Percentiles rank a stretch among this genome's conserved stretches.
These are phyloP conservation scores for Thelephora terrestris DNA, from an alignment of 1,284 basidiomycete species.

Conservation along the genomic window DNA sequence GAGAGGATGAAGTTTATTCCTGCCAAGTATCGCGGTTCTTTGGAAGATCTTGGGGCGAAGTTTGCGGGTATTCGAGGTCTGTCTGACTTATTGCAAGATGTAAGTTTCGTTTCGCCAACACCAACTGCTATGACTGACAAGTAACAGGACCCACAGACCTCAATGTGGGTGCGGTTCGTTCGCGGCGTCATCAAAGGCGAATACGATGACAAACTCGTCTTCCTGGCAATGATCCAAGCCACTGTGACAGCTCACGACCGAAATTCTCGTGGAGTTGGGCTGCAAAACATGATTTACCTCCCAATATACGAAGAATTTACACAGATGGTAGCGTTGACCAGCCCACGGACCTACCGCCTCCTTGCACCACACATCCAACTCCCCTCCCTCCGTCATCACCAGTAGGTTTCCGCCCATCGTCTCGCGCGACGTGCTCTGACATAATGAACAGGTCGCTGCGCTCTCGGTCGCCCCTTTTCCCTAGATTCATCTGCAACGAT, in stretches of 20 bases:
- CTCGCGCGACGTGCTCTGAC: too few species aligned
- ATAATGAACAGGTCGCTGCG: too few species aligned
- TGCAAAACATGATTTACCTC: conserved; percentile 28
- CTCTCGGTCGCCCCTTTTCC: too few species aligned
- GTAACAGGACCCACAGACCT: too few species aligned
- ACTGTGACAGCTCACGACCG: conserved; percentile 18
- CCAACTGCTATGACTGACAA: too few species aligned
- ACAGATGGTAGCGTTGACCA: conserved; percentile 18
- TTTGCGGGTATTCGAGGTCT: too few species aligned
- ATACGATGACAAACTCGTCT: conserved; percentile 14
- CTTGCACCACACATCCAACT: conserved; percentile 18
- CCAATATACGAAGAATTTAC: conserved; percentile 22
- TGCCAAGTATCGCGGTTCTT: too few species aligned
- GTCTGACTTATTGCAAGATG: too few species aligned
- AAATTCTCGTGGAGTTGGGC: conserved; percentile 21
- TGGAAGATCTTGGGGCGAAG: too few species aligned
- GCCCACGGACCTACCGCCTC: conserved; percentile 18
- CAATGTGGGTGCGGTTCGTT: not conserved
- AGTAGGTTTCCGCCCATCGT: conserved; percentile 12
- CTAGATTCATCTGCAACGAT: too few species aligned
- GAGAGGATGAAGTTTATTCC: too few species aligned
- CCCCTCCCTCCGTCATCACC: conserved; percentile 12
- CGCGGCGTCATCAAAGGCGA: not conserved
- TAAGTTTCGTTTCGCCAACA: too few species aligned
- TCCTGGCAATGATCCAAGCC: conserved; percentile 22